A percentile compares a stretch with the other conserved stretches of the same genome.
phyloP scores from a whole-genome alignment of 805 yeast genomes.

The Lipomyces orientalis region DNA sequence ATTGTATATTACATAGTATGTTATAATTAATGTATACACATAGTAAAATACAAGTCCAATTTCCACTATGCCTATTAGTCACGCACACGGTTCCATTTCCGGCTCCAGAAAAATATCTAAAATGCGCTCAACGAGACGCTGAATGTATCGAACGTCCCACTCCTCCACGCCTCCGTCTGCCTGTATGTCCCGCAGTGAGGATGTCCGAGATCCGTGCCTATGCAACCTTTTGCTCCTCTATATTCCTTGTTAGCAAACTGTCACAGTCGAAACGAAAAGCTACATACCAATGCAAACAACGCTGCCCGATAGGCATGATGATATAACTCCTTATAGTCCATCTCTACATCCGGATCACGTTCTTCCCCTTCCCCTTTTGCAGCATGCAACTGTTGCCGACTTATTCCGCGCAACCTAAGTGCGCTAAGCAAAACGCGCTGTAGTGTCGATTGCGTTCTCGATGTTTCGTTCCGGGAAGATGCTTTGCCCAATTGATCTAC shows the following conservation, averaged over 20 bases:
- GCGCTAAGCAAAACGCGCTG: slow-evolving; percentile 42
- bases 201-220: neutral
- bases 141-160: neutral
- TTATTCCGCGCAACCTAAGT: slow-evolving; percentile 46
- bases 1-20: no score
- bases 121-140: neutral
- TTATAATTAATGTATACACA: neutral
- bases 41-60: neutral
- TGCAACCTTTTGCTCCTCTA: neutral
- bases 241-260: neutral
- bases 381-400: slow-evolving; percentile 15
- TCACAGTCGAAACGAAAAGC: neutral
- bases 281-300: slow-evolving; percentile 40
- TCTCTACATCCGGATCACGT: slow-evolving; percentile 15
- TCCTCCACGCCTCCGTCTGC: neutral
- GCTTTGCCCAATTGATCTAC: neutral
- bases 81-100: neutral
- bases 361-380: neutral
- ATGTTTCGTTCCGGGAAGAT: neutral
- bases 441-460: slow-evolving; percentile 1
- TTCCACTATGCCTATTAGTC: neutral
- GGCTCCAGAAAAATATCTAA: neutral
- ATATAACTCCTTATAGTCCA: slow-evolving; percentile 42
- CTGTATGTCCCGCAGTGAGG: neutral
- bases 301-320: slow-evolving; percentile 41